Conservation (phyloP, 1,284 basidiomycete genomes). For the Lentinula novae-zelandiae region DNA sequence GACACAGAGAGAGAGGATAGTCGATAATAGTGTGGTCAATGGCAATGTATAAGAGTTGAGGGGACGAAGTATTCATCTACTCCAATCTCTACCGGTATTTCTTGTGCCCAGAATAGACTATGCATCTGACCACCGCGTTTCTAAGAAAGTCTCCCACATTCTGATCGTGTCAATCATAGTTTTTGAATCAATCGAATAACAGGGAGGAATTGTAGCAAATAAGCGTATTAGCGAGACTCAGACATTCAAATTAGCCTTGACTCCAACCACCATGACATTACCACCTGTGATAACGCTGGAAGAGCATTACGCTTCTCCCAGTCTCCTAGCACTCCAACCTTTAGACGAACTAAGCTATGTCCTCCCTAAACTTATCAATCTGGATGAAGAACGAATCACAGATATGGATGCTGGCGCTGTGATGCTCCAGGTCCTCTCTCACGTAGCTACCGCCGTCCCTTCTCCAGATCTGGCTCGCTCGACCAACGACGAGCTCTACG, state of each 20-base stretch:
- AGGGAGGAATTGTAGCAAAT: too few relatives aligned
- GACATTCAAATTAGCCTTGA: not conserved
- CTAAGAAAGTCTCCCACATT: too few relatives aligned
- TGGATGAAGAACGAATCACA: not conserved
- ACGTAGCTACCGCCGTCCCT: not conserved
- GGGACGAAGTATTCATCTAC: not conserved
- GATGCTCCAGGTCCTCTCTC: conserved; percentile 1
- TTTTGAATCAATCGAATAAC: too few relatives aligned
- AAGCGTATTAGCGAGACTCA: too few relatives aligned
- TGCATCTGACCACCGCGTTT: too few relatives aligned
- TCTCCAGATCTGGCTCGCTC: not conserved
- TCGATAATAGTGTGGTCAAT: not conserved
- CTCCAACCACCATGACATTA: not conserved
- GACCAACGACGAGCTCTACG: conserved; percentile 2
- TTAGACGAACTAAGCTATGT: not conserved
- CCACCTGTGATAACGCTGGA: conserved; percentile 1
- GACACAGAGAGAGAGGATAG: not conserved
- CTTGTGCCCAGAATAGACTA: too few relatives aligned
- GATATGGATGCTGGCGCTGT: conserved; percentile 4
- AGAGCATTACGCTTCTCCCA: not conserved
- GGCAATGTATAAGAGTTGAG: not conserved
- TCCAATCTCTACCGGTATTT: too few relatives aligned
- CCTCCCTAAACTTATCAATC: not conserved
- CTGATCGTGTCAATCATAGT: too few relatives aligned
- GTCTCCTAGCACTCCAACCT: not conserved